phyloP scores from a whole-genome alignment of 306 rosid genomes.

The Ormosia semicastrata region DNA sequence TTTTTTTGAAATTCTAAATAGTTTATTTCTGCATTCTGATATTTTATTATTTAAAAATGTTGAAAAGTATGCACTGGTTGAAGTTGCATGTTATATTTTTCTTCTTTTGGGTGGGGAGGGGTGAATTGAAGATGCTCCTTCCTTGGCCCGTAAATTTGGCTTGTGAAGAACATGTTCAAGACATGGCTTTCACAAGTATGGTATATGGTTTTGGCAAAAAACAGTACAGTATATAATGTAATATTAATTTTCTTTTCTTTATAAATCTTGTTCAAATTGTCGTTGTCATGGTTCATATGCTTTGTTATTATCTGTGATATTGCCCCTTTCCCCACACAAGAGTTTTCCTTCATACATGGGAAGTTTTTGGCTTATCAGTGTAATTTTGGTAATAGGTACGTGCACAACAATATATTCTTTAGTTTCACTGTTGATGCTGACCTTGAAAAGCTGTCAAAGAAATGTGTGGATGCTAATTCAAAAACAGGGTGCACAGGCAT shows the following conservation, averaged over 20 bases:
- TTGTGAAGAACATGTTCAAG: conserved; percentile 10
- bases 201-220: conserved; percentile 2
- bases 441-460: conserved; percentile 85
- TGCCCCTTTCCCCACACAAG: not conserved
- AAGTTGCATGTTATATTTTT: conserved; percentile 16
- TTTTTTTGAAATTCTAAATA: not conserved
- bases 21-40: conserved; percentile 1
- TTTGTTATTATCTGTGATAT: not conserved
- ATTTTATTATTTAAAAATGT: not conserved
- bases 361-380: not conserved
- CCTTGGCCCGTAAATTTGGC: not conserved
- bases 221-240: not conserved
- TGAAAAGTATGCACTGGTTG: not conserved
- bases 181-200: not conserved
- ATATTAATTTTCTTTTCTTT: not conserved
- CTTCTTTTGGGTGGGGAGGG: not conserved
- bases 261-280: conserved; percentile 2
- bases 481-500: conserved; percentile 38
- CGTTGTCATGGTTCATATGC: not conserved
- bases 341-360: not conserved
- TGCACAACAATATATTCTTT: conserved; percentile 97
- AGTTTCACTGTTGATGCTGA: conserved; percentile 99
- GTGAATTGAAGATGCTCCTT: not conserved
- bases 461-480: conserved; percentile 44
- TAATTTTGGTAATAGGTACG: conserved; percentile 67